Evolutionary conservation across 139 green algal genomes (phyloP).

Genomic region (Desmodesmus armatus): DNA sequence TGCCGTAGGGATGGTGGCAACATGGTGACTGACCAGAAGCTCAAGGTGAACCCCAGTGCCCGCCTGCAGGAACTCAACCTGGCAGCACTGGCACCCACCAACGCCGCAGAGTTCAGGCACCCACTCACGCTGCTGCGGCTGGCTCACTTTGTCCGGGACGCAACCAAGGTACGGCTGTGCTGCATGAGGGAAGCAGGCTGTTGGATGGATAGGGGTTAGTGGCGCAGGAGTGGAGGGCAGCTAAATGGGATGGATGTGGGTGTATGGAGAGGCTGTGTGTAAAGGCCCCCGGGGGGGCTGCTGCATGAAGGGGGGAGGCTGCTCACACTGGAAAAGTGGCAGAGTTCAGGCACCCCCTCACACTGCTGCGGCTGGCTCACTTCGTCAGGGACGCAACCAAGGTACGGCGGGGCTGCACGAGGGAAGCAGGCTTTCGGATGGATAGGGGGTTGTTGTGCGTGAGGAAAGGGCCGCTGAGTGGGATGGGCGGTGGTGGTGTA

Average conservation of each 20-base stretch:
- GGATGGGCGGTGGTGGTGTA: too few species aligned
- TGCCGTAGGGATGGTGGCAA: slow-evolving; percentile 54
- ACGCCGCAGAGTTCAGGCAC: slow-evolving; percentile 55
- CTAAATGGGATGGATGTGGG: too few species aligned
- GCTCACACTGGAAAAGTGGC: too few species aligned
- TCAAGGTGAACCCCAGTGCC: slow-evolving; percentile 33
- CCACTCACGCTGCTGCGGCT: slow-evolving; percentile 66
- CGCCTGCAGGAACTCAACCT: slow-evolving; percentile 47
- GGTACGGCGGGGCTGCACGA: not conserved
- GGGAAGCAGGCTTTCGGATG: too few species aligned
- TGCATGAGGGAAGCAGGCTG: too few species aligned
- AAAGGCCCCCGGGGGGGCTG: too few species aligned
- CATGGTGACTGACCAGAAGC: slow-evolving; percentile 41
- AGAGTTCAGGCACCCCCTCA: slow-evolving; percentile 65
- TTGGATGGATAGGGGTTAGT: too few species aligned
- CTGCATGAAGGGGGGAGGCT: too few species aligned
- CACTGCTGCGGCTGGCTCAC: slow-evolving; percentile 61
- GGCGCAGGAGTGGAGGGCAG: too few species aligned
- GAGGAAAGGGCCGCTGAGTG: too few species aligned
- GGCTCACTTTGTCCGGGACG: slow-evolving; percentile 65
- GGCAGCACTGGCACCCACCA: slow-evolving; percentile 37
- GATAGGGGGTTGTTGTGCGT: too few species aligned
- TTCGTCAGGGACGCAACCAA: slow-evolving; percentile 63
- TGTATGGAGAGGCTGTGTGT: too few species aligned
- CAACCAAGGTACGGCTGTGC: slow-evolving; percentile 16